Evolutionary conservation across 1,139 yeast species (phyloP).

Genomic region (Saccharomyces hybrid): DNA sequence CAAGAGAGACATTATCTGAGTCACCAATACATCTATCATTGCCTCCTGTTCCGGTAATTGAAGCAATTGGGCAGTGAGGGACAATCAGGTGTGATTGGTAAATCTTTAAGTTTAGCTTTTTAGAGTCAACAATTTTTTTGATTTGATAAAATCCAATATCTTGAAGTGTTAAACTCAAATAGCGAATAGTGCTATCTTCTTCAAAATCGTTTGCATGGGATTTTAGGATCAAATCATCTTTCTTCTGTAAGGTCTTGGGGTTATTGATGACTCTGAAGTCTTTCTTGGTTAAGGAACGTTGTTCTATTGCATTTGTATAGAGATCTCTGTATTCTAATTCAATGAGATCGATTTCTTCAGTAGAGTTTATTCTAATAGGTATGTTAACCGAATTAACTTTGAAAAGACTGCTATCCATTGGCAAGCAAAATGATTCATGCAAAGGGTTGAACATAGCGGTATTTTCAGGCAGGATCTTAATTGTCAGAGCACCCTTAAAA

Average conservation of each 20-base stretch:
- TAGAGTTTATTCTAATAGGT: conserved; percentile 77
- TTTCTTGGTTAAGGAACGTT: conserved; percentile 48
- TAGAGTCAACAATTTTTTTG: conserved; percentile 54
- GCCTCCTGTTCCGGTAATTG: conserved; percentile 28
- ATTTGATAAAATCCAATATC: conserved; percentile 72
- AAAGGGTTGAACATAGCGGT: conserved; percentile 79
- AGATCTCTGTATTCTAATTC: conserved; percentile 60
- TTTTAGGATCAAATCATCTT: conserved; percentile 20
- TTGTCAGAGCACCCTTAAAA: conserved; percentile 77
- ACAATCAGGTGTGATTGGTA: conserved; percentile 58
- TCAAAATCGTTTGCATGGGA: background rate
- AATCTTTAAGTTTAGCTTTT: conserved; percentile 55
- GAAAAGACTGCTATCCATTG: conserved; percentile 31
- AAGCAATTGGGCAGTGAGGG: conserved; percentile 71
- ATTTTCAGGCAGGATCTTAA: conserved; percentile 86
- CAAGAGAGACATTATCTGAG: conserved; percentile 45
- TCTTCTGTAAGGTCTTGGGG: conserved; percentile 33
- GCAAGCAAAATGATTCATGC: conserved; percentile 56
- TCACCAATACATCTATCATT: conserved; percentile 59
- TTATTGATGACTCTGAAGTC: conserved; percentile 44
- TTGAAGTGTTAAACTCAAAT: conserved; percentile 48
- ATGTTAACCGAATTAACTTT: conserved; percentile 35
- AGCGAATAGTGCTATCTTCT: conserved; percentile 33
- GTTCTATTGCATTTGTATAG: conserved; percentile 41
- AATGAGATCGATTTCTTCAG: conserved; percentile 60